These are phyloP conservation scores for Ensete glaucum DNA, from an alignment of 176 grass and related monocot species.

Conservation along the genomic window DNA sequence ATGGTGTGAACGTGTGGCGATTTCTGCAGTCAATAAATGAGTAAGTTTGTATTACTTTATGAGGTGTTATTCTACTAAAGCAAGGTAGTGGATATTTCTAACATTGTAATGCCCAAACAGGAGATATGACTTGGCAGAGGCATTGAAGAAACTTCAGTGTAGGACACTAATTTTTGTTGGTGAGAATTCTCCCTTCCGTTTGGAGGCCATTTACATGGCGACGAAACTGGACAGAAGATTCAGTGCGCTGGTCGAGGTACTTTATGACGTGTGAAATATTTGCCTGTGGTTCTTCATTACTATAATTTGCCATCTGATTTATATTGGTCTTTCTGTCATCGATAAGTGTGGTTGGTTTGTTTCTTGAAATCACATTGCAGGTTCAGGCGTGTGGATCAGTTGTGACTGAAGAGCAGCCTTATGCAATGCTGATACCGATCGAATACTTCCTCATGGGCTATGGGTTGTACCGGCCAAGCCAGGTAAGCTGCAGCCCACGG, in stretches of 20 bases:
- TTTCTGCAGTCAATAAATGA: slow-evolving; percentile 85
- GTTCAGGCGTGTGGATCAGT: slow-evolving; percentile 86
- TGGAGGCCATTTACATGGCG: slow-evolving; percentile 71
- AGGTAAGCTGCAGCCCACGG: slow-evolving; percentile 56
- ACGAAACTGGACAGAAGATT: slow-evolving; percentile 80
- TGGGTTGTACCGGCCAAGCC: slow-evolving; percentile 63
- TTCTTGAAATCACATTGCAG: slow-evolving; percentile 27
- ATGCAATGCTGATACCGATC: slow-evolving; percentile 87
- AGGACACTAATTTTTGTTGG: slow-evolving; percentile 87
- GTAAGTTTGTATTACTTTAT: slow-evolving; percentile 16
- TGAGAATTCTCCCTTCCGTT: slow-evolving; percentile 73
- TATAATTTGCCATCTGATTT: not conserved
- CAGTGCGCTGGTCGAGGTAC: slow-evolving; percentile 88
- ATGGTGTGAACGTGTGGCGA: slow-evolving; percentile 67
- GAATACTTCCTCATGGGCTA: slow-evolving; percentile 97
- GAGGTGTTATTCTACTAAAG: not conserved
- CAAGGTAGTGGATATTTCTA: not conserved
- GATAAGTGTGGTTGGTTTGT: not conserved
- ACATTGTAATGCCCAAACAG: slow-evolving; percentile 28
- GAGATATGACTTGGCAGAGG: slow-evolving; percentile 77
- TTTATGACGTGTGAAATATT: not conserved
- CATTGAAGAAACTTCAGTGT: slow-evolving; percentile 67
- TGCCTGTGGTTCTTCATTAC: not conserved
- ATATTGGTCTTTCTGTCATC: not conserved
- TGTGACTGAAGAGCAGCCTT: slow-evolving; percentile 85